phyloP scores from a whole-genome alignment of 192 early-diverging fungal genomes.

The Backusella tuberculispora region DNA sequence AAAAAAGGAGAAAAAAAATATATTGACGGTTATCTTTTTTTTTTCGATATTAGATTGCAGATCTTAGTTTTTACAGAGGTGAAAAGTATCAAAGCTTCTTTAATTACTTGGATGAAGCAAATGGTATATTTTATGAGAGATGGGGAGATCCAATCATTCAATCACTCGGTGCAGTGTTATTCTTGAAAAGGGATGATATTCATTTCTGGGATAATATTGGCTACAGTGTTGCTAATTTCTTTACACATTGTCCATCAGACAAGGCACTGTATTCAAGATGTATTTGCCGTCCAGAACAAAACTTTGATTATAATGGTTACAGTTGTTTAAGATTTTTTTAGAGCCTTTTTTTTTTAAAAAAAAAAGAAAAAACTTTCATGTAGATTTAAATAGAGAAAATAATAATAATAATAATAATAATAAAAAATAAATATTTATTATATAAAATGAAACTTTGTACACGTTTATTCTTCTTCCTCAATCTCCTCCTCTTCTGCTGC shows the following conservation, averaged over 20 bases:
- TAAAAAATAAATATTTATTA: background rate
- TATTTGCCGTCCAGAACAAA: slow-evolving; percentile 55
- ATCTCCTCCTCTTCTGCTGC: background rate
- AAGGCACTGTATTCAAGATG: slow-evolving; percentile 43
- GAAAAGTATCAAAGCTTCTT: slow-evolving; percentile 63
- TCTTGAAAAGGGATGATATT: slow-evolving; percentile 65
- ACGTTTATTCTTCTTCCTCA: slow-evolving; percentile 5
- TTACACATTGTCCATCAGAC: slow-evolving; percentile 73
- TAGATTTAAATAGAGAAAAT: background rate
- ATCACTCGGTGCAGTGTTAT: slow-evolving; percentile 62
- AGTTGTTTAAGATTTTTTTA: slow-evolving; percentile 39
- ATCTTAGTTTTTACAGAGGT: slow-evolving; percentile 59
- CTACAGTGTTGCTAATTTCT: slow-evolving; percentile 60
- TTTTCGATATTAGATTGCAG: slow-evolving; percentile 50
- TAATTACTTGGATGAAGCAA: slow-evolving; percentile 60
- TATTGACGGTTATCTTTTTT: too few relatives aligned
- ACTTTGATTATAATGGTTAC: slow-evolving; percentile 46
- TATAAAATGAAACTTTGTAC: slow-evolving; percentile 15
- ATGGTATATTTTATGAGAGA: slow-evolving; percentile 78
- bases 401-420: background rate
- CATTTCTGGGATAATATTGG: slow-evolving; percentile 78
- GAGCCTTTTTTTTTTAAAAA: background rate
- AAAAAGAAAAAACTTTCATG: background rate
- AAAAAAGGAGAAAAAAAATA: too few relatives aligned
- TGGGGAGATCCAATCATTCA: slow-evolving; percentile 80